Evolutionary conservation across 495 filamentous ascomycete species (phyloP).

Genomic region (Neurospora tetrasperma): DNA sequence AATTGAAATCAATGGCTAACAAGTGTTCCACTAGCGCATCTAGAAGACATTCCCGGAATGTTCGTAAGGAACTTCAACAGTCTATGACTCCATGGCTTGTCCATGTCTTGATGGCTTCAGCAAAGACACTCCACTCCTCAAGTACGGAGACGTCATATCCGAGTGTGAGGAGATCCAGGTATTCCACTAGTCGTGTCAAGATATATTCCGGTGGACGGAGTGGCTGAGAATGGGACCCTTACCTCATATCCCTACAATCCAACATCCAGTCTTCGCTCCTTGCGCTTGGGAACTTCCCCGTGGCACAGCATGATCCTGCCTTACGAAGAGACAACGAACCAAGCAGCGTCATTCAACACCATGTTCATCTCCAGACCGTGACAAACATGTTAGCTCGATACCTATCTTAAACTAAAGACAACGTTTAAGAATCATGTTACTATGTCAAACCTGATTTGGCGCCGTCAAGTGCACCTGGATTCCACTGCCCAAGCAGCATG

Average conservation of each 20-base stretch:
- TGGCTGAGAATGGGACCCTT: background rate
- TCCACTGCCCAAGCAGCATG: background rate
- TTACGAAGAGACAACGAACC: background rate
- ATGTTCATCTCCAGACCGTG: background rate
- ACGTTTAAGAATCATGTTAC: background rate
- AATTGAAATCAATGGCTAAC: background rate
- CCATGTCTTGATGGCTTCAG: background rate
- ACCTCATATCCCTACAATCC: background rate
- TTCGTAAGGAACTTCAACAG: background rate
- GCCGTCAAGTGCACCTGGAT: background rate
- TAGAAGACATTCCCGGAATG: background rate
- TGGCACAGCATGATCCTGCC: background rate
- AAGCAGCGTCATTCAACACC: background rate
- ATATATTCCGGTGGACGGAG: background rate
- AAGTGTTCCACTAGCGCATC: background rate
- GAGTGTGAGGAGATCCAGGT: background rate
- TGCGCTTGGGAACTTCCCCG: background rate
- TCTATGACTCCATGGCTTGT: background rate
- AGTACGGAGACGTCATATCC: background rate
- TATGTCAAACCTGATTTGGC: background rate
- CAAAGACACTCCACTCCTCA: background rate
- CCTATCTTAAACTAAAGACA: background rate
- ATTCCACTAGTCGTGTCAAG: background rate
- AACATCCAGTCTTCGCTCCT: background rate
- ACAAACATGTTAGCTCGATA: background rate